Evolutionary conservation across 441 rosid species (phyloP).

Genomic region (Pelargonium fulgidum): DNA sequence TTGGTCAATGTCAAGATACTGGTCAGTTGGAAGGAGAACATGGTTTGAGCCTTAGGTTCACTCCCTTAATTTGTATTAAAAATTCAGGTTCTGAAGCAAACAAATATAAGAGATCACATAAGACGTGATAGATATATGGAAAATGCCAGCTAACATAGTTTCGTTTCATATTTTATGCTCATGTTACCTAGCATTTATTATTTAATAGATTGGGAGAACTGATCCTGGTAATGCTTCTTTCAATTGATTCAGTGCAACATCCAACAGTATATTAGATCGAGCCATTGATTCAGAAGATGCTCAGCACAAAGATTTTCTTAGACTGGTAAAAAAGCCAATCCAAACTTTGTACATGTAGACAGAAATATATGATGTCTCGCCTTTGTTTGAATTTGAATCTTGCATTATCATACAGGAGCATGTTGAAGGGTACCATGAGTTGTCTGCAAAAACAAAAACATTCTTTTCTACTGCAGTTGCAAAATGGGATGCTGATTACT

Average conservation of each 20-base stretch:
- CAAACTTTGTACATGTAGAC: background rate
- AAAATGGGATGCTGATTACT: slow-evolving; percentile 93
- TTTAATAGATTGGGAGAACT: slow-evolving; percentile 11
- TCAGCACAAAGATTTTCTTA: slow-evolving; percentile 90
- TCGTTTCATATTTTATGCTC: no score
- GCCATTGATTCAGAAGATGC: slow-evolving; percentile 93
- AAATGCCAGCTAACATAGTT: no score
- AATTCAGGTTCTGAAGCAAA: no score
- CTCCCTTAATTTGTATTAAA: no score
- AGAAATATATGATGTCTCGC: background rate
- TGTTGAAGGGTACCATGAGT: slow-evolving; percentile 95
- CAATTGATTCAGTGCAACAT: slow-evolving; percentile 62
- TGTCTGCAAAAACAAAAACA: slow-evolving; percentile 90
- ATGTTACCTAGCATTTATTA: no score
- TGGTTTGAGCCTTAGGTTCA: no score
- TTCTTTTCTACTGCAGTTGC: slow-evolving; percentile 85
- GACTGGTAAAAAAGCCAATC: slow-evolving; percentile 50
- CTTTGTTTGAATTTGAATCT: background rate
- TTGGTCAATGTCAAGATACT: no score
- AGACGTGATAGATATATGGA: no score
- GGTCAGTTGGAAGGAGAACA: no score
- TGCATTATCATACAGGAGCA: slow-evolving; percentile 54
- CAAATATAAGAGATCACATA: no score
- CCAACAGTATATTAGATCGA: slow-evolving; percentile 86
- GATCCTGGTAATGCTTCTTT: slow-evolving; percentile 13